A percentile compares a stretch with the other conserved stretches of the same genome.
These are phyloP conservation scores for Populus tomentosa DNA, from an alignment of 441 rosid species.

Conservation along the genomic window DNA sequence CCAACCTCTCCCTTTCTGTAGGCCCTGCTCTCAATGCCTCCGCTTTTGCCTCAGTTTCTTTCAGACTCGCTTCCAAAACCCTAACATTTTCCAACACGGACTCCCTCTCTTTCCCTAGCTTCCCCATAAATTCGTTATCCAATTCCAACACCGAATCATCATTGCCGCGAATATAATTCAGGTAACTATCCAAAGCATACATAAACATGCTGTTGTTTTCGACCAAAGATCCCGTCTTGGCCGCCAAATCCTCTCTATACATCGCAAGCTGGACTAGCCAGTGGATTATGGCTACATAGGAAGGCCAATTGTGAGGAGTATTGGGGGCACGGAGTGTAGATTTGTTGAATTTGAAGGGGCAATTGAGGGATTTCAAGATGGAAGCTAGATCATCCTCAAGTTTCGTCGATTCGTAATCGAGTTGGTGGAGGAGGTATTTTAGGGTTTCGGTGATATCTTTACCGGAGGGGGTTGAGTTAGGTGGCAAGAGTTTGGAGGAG, in stretches of 20 bases:
- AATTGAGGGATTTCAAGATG: constrained; percentile 48
- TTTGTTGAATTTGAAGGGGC: constrained; percentile 67
- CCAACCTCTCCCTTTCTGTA: constrained; percentile 49
- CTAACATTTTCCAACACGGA: constrained; percentile 28
- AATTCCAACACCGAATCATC: constrained; percentile 55
- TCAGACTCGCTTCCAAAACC: constrained; percentile 27
- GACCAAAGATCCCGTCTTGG: constrained; percentile 9
- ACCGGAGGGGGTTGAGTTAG: constrained; percentile 50
- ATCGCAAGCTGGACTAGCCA: constrained; percentile 73
- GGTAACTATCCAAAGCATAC: not conserved
- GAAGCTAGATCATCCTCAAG: constrained; percentile 71
- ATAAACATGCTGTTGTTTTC: too few species aligned
- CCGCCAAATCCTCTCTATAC: constrained; percentile 30
- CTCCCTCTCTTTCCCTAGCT: constrained; percentile 63
- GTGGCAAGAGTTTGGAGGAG: constrained; percentile 30
- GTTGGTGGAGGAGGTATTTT: constrained; percentile 43
- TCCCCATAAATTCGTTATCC: constrained; percentile 49
- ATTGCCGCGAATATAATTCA: constrained; percentile 48
- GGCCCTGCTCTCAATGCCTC: constrained; percentile 53
- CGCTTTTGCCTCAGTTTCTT: constrained; percentile 33
- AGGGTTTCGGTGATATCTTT: constrained; percentile 63
- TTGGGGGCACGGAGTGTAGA: constrained; percentile 75
- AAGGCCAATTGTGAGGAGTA: constrained; percentile 88
- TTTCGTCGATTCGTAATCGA: constrained; percentile 46
- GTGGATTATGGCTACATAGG: constrained; percentile 54